Conservation (phyloP, 148 eudicot genomes). For the Rhododendron griersonianum region DNA sequence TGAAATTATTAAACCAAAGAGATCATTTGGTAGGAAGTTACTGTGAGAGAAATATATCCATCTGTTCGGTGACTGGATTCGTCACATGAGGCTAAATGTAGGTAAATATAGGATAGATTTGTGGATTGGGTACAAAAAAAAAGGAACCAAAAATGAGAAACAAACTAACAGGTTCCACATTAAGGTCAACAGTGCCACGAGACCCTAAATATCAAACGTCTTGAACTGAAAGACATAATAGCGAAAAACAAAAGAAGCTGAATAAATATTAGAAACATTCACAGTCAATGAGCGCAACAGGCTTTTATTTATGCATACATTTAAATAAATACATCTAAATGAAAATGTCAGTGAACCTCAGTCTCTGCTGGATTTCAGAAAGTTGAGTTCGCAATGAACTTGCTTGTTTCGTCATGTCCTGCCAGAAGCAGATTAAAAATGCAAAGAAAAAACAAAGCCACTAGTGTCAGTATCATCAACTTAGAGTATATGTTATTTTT, state of each 20-base stretch:
- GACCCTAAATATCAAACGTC: not conserved
- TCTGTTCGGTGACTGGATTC: not conserved
- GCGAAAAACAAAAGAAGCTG: not conserved
- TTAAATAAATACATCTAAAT: not conserved
- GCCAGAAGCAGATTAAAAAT: not conserved
- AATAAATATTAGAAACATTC: not conserved
- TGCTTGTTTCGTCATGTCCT: not conserved
- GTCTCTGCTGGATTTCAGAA: slow-evolving; percentile 1
- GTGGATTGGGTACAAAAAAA: not conserved
- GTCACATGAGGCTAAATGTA: not conserved
- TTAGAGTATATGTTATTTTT: not conserved
- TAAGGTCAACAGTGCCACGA: not conserved
- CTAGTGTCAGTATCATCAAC: not conserved
- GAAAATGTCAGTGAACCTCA: not conserved
- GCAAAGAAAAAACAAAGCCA: not conserved
- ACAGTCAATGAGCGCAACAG: not conserved
- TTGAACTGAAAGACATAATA: not conserved
- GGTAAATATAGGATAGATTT: not conserved
- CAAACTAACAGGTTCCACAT: not conserved
- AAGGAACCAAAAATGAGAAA: not conserved
- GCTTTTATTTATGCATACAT: not conserved
- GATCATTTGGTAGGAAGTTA: not conserved
- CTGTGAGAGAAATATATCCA: not conserved
- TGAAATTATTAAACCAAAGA: not conserved
- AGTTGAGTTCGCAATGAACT: not conserved